A percentile compares a stretch with the other conserved stretches of the same genome.
These are phyloP conservation scores for Trichosporon asahii DNA, from an alignment of 1,284 basidiomycete genomes.

Conservation along the genomic window DNA sequence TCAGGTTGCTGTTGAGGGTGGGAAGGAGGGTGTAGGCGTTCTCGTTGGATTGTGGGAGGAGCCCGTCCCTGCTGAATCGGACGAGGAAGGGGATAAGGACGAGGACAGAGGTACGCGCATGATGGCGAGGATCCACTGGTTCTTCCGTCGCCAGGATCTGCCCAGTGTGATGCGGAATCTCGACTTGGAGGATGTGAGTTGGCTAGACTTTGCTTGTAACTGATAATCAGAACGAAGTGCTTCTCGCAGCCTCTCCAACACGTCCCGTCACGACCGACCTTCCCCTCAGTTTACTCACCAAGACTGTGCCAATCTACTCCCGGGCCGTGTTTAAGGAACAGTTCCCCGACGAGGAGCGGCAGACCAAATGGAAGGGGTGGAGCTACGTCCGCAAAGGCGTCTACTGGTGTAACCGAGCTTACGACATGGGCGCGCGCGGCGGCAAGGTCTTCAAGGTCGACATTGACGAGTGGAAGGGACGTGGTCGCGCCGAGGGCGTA, in stretches of 20 bases:
- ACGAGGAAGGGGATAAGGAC: constrained; percentile 19
- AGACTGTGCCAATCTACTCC: constrained; percentile 45
- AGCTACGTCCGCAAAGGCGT: constrained; percentile 37
- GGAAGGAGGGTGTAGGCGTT: constrained; percentile 45
- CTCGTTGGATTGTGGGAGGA: constrained; percentile 47
- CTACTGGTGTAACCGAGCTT: constrained; percentile 49
- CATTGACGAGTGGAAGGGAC: constrained; percentile 44
- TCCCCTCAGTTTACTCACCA: constrained; percentile 33
- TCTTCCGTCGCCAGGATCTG: constrained; percentile 45
- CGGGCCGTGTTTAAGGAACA: constrained; percentile 36
- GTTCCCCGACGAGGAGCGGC: constrained; percentile 31
- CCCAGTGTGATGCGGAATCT: constrained; percentile 49
- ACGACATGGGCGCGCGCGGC: constrained; percentile 48
- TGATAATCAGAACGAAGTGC: constrained; percentile 50
- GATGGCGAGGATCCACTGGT: constrained; percentile 52
- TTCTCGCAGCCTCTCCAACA: constrained; percentile 41
- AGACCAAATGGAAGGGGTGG: constrained; percentile 42
- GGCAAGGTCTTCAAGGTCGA: constrained; percentile 45
- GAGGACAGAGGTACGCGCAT: constrained; percentile 28
- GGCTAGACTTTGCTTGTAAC: too few relatives aligned
- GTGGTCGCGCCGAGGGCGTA: constrained; percentile 32
- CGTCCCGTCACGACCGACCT: constrained; percentile 36
- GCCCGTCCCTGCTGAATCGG: constrained; percentile 21
- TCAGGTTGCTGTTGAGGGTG: constrained; percentile 42
- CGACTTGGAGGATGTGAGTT: constrained; percentile 47